Evolutionary conservation across 2,329 filamentous ascomycete genomes (phyloP).

Genomic region (Paraphoma sp.): DNA sequence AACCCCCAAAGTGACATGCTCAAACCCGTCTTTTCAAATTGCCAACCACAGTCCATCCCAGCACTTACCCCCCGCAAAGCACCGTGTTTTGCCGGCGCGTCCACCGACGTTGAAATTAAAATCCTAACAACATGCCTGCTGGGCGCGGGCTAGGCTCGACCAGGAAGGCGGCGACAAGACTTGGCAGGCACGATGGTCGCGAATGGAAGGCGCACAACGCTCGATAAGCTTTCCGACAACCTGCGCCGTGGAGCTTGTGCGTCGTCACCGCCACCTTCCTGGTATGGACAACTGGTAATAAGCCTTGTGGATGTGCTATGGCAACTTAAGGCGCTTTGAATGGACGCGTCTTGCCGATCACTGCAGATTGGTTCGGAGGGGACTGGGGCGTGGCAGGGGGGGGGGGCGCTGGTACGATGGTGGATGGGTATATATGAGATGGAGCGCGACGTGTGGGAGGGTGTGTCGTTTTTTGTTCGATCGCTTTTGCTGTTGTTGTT

Average conservation of each 20-base stretch:
- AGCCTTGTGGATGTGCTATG: not conserved
- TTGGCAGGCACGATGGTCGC: conserved; percentile 9
- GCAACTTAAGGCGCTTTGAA: not conserved
- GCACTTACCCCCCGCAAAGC: not conserved
- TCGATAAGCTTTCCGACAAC: conserved; percentile 13
- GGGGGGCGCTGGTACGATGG: not conserved
- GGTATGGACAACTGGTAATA: not conserved
- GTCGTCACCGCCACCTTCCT: not conserved
- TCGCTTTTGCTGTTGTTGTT: not conserved
- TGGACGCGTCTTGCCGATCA: not conserved
- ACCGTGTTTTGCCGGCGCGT: not conserved
- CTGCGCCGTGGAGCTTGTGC: not conserved
- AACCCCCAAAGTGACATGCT: not conserved
- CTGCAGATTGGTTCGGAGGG: not conserved
- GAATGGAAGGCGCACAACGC: conserved; percentile 15
- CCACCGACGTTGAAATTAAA: not conserved
- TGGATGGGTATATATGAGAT: not conserved
- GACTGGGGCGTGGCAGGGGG: not conserved
- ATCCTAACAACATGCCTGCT: not conserved
- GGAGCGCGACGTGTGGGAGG: not conserved
- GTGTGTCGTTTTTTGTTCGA: not conserved
- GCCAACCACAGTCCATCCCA: not conserved
- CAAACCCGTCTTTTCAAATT: not conserved
- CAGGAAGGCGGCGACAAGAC: conserved; percentile 11
- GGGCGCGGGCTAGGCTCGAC: conserved; percentile 4